phyloP scores from a whole-genome alignment of 768 basidiomycete genomes.

The Collybia sordida region DNA sequence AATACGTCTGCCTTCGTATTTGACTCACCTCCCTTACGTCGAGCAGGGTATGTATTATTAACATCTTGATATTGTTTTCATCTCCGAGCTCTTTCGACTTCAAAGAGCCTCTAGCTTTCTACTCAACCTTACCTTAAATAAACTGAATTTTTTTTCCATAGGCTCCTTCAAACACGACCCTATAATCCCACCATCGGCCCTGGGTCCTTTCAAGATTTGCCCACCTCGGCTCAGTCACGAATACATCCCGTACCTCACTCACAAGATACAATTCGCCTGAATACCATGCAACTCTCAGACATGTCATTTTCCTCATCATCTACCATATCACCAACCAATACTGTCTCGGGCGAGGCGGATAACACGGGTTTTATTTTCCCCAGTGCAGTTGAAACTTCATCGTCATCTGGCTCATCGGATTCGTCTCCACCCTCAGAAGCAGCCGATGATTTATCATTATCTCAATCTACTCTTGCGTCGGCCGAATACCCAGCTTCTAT shows the following conservation, averaged over 20 bases:
- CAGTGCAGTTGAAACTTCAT: constrained; percentile 12
- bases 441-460: constrained; percentile 9
- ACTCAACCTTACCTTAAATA: constrained; percentile 10
- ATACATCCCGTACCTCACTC: constrained; percentile 42
- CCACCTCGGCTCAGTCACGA: constrained; percentile 7
- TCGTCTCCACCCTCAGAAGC: background rate
- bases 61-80: background rate
- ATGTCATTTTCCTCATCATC: constrained; percentile 37
- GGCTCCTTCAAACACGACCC: constrained; percentile 57
- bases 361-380: constrained; percentile 34
- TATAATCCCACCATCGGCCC: constrained; percentile 36
- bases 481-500: constrained; percentile 8
- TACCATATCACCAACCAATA: background rate
- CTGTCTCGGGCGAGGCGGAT: background rate
- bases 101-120: background rate
- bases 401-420: constrained; percentile 7
- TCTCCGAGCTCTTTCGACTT: background rate
- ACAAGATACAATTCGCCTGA: constrained; percentile 62
- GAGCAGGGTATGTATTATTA: constrained; percentile 44
- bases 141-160: constrained; percentile 22
- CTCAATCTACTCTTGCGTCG: constrained; percentile 13
- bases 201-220: constrained; percentile 14
- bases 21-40: constrained; percentile 35
- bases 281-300: constrained; percentile 64
- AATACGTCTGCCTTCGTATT: background rate